phyloP scores from a whole-genome alignment of 1,139 yeast genomes.

The Suhomyces anneliseae region DNA sequence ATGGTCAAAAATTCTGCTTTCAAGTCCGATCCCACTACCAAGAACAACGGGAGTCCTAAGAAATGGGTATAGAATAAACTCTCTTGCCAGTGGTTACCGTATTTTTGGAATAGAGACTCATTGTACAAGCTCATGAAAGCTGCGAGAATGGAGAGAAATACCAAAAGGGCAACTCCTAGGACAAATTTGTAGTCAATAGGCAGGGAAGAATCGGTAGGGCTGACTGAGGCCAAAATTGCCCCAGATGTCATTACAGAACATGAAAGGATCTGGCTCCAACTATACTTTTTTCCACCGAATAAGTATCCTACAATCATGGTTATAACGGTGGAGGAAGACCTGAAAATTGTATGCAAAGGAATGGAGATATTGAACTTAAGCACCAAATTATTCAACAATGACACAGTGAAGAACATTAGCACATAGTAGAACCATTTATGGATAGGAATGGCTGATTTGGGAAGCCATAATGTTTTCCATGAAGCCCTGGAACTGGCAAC shows the following conservation, averaged over 20 bases:
- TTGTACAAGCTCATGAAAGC: constrained; percentile 57
- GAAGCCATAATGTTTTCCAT: constrained; percentile 25
- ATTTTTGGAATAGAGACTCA: constrained; percentile 48
- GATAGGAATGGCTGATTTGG: constrained; percentile 46
- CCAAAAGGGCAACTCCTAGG: constrained; percentile 46
- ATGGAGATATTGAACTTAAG: constrained; percentile 60
- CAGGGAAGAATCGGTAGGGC: constrained; percentile 4
- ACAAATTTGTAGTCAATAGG: constrained; percentile 19
- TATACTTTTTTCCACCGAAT: constrained; percentile 47
- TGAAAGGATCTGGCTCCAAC: constrained; percentile 46
- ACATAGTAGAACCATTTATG: constrained; percentile 50
- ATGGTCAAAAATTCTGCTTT: constrained; percentile 17
- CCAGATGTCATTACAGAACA: constrained; percentile 58
- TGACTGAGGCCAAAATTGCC: constrained; percentile 50
- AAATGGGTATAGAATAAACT: constrained; percentile 61
- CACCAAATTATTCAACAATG: constrained; percentile 59
- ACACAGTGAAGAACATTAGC: constrained; percentile 49
- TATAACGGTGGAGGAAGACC: constrained; percentile 65
- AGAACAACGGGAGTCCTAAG: constrained; percentile 56
- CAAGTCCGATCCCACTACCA: constrained; percentile 27
- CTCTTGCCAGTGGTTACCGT: constrained; percentile 67
- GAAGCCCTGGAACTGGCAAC: constrained; percentile 25
- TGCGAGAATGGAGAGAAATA: constrained; percentile 48
- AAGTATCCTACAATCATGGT: constrained; percentile 60
- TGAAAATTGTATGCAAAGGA: constrained; percentile 65